These are phyloP conservation scores for Lagenidium sp. DNA, from an alignment of 352 stramenopile species.

Conservation along the genomic window DNA sequence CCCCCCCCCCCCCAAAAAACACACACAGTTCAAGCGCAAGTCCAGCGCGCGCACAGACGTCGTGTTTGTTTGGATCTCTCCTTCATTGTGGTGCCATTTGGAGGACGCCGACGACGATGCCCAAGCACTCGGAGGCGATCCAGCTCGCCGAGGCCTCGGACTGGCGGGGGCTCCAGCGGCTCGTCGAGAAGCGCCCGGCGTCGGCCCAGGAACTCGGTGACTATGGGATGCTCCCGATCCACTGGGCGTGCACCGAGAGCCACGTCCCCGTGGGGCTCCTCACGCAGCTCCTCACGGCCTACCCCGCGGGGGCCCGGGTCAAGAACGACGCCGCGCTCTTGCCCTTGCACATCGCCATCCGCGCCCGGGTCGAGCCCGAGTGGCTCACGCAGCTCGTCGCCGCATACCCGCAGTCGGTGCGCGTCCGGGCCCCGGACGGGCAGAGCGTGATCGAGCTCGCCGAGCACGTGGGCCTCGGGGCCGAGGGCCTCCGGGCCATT, in stretches of 20 bases:
- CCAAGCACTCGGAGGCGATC: slow-evolving; percentile 51
- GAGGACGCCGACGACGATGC: too few species aligned
- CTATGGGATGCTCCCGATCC: slow-evolving; percentile 77
- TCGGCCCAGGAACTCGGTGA: slow-evolving; percentile 44
- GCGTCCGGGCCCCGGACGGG: slow-evolving; percentile 30
- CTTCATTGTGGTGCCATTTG: neutral
- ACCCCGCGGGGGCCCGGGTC: slow-evolving; percentile 39
- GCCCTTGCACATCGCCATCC: slow-evolving; percentile 76
- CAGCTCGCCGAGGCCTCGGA: slow-evolving; percentile 68
- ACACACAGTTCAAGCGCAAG: too few species aligned
- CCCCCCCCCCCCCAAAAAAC: too few species aligned
- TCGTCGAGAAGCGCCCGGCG: slow-evolving; percentile 44
- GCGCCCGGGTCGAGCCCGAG: slow-evolving; percentile 28
- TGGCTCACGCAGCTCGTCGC: slow-evolving; percentile 44
- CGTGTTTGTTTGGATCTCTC: too few species aligned
- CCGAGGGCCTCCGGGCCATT: slow-evolving; percentile 41
- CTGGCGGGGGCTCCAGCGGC: slow-evolving; percentile 54
- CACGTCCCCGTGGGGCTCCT: slow-evolving; percentile 56
- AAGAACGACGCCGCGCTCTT: slow-evolving; percentile 63
- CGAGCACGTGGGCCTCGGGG: slow-evolving; percentile 25
- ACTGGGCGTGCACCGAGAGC: slow-evolving; percentile 71
- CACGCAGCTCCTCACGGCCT: slow-evolving; percentile 40
- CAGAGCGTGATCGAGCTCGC: slow-evolving; percentile 47
- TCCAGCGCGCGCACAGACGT: neutral
- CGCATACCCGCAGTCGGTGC: slow-evolving; percentile 41